Evolutionary conservation across 2,329 filamentous ascomycete genomes (phyloP).

Genomic region (Hortaea werneckii): DNA sequence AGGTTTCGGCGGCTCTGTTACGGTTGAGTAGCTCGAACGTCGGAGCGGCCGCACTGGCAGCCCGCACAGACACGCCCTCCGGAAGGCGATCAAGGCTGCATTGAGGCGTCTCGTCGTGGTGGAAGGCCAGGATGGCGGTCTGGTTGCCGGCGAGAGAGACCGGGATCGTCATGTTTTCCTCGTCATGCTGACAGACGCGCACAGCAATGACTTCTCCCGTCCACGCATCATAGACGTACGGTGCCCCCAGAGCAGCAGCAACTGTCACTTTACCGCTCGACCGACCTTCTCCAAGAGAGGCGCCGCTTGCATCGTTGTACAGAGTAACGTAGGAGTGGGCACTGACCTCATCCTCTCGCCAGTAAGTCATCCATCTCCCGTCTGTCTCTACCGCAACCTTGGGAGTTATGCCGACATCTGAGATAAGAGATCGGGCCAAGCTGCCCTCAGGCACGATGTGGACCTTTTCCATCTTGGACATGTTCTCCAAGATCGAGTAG

Average conservation of each 20-base stretch:
- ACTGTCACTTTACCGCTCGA: slow-evolving; percentile 21
- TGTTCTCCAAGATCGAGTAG: slow-evolving; percentile 11
- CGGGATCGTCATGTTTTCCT: slow-evolving; percentile 23
- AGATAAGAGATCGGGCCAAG: slow-evolving; percentile 23
- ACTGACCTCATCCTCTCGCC: slow-evolving; percentile 22
- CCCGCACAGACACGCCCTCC: no score
- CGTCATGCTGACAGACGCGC: slow-evolving; percentile 22
- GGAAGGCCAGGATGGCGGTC: slow-evolving; percentile 31
- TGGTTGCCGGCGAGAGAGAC: slow-evolving; percentile 32
- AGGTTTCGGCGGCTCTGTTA: no score
- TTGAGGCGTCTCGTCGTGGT: slow-evolving; percentile 6
- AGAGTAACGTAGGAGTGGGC: slow-evolving; percentile 30
- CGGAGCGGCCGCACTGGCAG: no score
- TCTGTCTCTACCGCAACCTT: slow-evolving; percentile 15
- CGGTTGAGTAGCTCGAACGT: no score
- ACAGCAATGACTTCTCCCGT: slow-evolving; percentile 29
- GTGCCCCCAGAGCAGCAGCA: slow-evolving; percentile 21
- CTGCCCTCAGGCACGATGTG: slow-evolving; percentile 24
- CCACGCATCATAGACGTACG: slow-evolving; percentile 35
- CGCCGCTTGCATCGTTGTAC: slow-evolving; percentile 29
- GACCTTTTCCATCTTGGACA: slow-evolving; percentile 26
- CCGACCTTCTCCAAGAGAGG: slow-evolving; percentile 9
- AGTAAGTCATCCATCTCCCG: slow-evolving; percentile 28
- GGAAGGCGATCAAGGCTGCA: neutral
- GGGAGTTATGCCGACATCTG: slow-evolving; percentile 25